Percentiles rank a stretch among this genome's conserved stretches.
These are phyloP conservation scores for Cyamopsis tetragonoloba DNA, from an alignment of 306 rosid species.

Conservation along the genomic window DNA sequence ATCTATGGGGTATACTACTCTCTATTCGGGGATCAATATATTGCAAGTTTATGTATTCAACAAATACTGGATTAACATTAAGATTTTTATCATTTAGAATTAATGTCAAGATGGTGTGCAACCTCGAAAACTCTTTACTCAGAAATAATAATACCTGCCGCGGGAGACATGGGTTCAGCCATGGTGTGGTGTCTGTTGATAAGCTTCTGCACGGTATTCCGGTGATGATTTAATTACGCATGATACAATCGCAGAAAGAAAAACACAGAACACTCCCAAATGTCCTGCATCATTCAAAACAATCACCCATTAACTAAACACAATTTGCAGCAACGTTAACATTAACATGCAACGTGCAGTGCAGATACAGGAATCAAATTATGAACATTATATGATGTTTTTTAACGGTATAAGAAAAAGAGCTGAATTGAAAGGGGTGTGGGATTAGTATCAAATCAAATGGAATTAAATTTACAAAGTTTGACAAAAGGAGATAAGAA, in stretches of 20 bases:
- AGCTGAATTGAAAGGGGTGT: neutral
- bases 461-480: neutral
- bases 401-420: neutral
- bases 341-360: neutral
- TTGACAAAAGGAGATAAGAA: neutral
- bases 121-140: no score
- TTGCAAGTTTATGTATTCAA: no score
- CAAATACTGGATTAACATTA: no score
- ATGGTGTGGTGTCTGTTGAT: constrained; percentile 30
- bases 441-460: no score
- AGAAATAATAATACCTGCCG: constrained; percentile 23
- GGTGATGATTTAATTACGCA: constrained; percentile 46
- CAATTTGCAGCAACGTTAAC: neutral
- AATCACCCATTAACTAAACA: neutral
- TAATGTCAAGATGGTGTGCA: no score
- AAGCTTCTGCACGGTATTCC: constrained; percentile 19
- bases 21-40: no score
- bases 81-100: no score
- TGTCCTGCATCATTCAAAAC: constrained; percentile 43
- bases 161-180: constrained; percentile 45
- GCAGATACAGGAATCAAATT: no score
- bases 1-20: no score
- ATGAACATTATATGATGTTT: no score
- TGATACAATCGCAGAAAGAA: constrained; percentile 36
- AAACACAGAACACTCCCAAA: constrained; percentile 35